These are phyloP conservation scores for Epichloe brachyelytri DNA, from an alignment of 2,329 filamentous ascomycete genomes.

Conservation along the genomic window DNA sequence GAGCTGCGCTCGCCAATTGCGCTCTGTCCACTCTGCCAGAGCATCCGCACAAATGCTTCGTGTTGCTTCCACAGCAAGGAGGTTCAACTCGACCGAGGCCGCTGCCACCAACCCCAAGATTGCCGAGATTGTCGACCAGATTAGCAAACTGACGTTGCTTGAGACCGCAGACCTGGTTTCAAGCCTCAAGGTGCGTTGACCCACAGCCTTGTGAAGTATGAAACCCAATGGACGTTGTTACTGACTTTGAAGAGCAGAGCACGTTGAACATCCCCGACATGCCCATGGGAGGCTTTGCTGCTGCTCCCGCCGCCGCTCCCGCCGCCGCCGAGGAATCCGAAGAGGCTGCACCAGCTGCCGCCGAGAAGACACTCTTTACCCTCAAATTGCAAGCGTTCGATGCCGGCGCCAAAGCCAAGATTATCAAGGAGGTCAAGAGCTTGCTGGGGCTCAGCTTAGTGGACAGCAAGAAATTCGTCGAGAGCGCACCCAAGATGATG, in stretches of 20 bases:
- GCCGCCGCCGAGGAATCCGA: constrained; percentile 68
- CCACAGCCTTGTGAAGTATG: not conserved
- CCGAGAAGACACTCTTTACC: constrained; percentile 96
- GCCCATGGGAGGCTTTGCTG: constrained; percentile 82
- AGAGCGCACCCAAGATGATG: constrained; percentile 95
- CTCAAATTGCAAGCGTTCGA: constrained; percentile 90
- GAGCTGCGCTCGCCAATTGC: constrained; percentile 51
- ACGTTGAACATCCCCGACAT: constrained; percentile 97
- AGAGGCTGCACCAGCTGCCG: constrained; percentile 73
- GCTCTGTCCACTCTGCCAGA: constrained; percentile 33
- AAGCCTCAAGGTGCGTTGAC: constrained; percentile 66
- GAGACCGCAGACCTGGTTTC: constrained; percentile 96
- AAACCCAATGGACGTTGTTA: not conserved
- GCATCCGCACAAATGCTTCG: constrained; percentile 34
- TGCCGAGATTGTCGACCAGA: constrained; percentile 88
- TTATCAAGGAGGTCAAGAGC: constrained; percentile 99
- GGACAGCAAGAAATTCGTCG: constrained; percentile 99
- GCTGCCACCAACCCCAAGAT: constrained; percentile 75
- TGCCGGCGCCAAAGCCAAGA: constrained; percentile 81
- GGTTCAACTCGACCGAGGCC: constrained; percentile 81
- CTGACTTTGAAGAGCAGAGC: constrained; percentile 39
- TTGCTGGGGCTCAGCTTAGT: constrained; percentile 91
- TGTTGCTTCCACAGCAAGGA: constrained; percentile 41
- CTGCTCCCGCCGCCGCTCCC: constrained; percentile 46
- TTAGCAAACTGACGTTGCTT: constrained; percentile 92